phyloP scores from a whole-genome alignment of 163 green algal genomes.

The Coccomyxa subellipsoidea region DNA sequence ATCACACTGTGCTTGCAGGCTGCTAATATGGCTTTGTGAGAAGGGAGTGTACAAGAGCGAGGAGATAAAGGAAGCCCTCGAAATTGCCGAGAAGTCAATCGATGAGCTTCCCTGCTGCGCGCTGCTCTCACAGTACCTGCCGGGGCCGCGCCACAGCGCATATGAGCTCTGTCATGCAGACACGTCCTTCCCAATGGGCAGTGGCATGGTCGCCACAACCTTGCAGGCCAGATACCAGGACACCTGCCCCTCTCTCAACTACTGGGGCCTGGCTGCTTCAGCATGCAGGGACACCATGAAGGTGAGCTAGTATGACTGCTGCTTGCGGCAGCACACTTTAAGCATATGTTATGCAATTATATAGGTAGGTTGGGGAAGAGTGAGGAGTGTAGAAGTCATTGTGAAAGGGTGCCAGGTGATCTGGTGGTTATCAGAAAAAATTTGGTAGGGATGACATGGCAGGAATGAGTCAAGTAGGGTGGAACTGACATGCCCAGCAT shows the following conservation, averaged over 20 bases:
- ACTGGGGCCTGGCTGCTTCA: neutral
- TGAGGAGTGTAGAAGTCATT: no score
- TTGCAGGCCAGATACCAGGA: neutral
- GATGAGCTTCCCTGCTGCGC: neutral
- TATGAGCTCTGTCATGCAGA: neutral
- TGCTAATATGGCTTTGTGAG: neutral
- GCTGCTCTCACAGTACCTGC: neutral
- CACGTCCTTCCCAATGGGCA: neutral
- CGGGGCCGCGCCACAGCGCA: neutral
- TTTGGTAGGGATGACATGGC: no score
- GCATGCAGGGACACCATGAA: neutral
- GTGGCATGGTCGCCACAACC: neutral
- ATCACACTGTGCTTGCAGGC: neutral
- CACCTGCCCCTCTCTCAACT: neutral
- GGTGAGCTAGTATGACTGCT: no score
- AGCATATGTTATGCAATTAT: no score
- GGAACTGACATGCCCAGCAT: no score
- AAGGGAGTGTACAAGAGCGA: neutral
- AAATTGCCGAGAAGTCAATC: neutral
- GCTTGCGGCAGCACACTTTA: no score
- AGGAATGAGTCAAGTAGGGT: no score
- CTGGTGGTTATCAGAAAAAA: no score
- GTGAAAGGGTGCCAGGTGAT: no score
- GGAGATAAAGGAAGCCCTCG: neutral
- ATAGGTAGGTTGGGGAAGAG: no score